Percentiles rank a stretch among this genome's conserved stretches.
These are phyloP conservation scores for Pouteria glomerata DNA, from an alignment of 148 eudicot genomes.

Conservation along the genomic window DNA sequence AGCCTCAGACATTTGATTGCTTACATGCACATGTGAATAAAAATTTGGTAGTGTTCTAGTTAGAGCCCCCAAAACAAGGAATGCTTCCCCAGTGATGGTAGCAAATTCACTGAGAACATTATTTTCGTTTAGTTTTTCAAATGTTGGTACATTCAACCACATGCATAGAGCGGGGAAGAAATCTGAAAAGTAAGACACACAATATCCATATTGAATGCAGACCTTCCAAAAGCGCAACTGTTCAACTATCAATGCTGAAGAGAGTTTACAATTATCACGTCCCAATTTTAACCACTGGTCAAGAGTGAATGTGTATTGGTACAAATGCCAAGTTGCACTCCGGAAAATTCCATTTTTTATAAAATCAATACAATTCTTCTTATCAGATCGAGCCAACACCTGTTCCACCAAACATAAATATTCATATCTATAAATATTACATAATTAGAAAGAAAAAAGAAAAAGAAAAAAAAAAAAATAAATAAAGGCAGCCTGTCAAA, in stretches of 20 bases:
- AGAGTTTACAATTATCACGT: slow-evolving; percentile 50
- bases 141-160: slow-evolving; percentile 66
- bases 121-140: slow-evolving; percentile 46
- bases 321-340: slow-evolving; percentile 65
- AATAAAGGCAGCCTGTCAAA: background rate
- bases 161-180: slow-evolving; percentile 68
- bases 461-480: slow-evolving; percentile 5
- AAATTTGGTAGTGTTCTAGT: slow-evolving; percentile 62
- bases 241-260: slow-evolving; percentile 66
- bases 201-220: slow-evolving; percentile 60
- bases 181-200: slow-evolving; percentile 57
- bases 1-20: slow-evolving; percentile 21
- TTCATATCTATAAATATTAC: too few relatives aligned
- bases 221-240: slow-evolving; percentile 90
- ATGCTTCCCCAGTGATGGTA: slow-evolving; percentile 59
- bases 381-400: slow-evolving; percentile 77
- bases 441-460: background rate
- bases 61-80: slow-evolving; percentile 59
- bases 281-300: slow-evolving; percentile 67
- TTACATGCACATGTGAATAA: slow-evolving; percentile 23
- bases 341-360: slow-evolving; percentile 55
- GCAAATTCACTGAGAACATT: slow-evolving; percentile 55
- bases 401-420: slow-evolving; percentile 7
- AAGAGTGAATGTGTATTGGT: slow-evolving; percentile 42
- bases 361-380: slow-evolving; percentile 50